Base-by-base conservation (phyloP, 805 yeast genomes). In the Metschnikowia baotianmanensis region DNA sequence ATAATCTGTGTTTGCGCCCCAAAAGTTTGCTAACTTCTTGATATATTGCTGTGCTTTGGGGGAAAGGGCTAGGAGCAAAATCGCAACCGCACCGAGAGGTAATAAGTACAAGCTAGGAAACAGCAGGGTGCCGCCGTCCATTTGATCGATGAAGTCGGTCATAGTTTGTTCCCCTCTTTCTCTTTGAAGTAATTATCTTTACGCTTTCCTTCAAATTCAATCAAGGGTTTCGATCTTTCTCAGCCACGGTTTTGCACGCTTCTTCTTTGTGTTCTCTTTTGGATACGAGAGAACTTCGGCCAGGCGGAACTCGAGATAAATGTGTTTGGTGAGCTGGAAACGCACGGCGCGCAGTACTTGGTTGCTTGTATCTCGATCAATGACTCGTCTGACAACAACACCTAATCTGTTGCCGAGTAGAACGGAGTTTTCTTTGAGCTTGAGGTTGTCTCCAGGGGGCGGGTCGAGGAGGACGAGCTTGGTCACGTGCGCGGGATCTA, bases 81-180 rank as follows among this genome's bases (percentile, higher is more conserved):
- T 37, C n/a, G 36, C 40, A 2, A 43, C 31, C 8, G 43, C 52
- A n/a, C 38, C 42, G 11, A 48, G 25, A 16, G 50, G 38, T 5
- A 45, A n/a, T 15, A 42, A 20, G 13, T 35, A 23, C 9, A 24
- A 13, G 24, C 44, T 44, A 6, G 45, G 22, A 35, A 40, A 28
- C 13, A 11, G 8, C 24, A 23, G 16, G 20, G 23, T 13, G 17
- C 31, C 10, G 6, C 12, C 13, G 15, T 10, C 18, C 34, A n/a
- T 31, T 17, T 12, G 6, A 7, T 17, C 12, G 21, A 13, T 25
- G 28, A 7, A 25, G 13, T 25, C 13, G n/a, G 28, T 7, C 24
- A 22, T 22, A 4, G 5, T 3, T 23, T 23, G 25, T 23, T 23
- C n/a, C n/a, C n/a, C n/a, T n/a, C n/a, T n/a, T n/a, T n/a, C n/a